Base-by-base conservation (phyloP, 257 asterid species). In the Craterostigma plantagineum region DNA sequence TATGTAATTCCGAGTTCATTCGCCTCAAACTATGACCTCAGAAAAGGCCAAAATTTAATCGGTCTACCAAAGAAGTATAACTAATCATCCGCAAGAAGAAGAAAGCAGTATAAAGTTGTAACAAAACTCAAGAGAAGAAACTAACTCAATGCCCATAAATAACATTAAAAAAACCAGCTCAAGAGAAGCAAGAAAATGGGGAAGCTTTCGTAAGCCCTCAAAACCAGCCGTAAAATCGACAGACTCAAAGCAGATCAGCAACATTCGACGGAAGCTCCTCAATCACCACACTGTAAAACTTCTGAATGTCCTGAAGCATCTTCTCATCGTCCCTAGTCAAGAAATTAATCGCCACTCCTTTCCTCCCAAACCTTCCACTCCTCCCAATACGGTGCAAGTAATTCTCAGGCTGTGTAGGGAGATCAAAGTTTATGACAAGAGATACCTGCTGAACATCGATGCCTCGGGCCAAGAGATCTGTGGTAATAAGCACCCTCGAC, bases 371-470 rank as follows among this genome's bases (percentile, higher is more conserved):
- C 45, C 82, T 36, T 9, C 87, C 87, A 42, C 87, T 76, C 50
- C 87, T 53, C 55, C 81, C 78, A 9, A 76, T 76, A 4, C 81
- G 72, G 33, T 72, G 86, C 35, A 76, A 76, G 40, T 76, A 72
- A 33, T 72, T 76, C 49, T 76, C 87, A 0, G 87, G 87, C 43
- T 76, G 87, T 1, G 82, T 69, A 0, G 82, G 82, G 33, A 72
- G 66, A 51, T 76, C 81, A 7, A 66, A 76, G 37, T 76, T 76
- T 45, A 76, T 72, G 33, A 76, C 87, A 11, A 72, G 76, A 3
- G 87, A 76, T 5, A 76, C 87, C 43, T 72, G 81, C 39, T 76
- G 87, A 11, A 72, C 78, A 41, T 76, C 81, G 4, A 72, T 76
- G 11, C 86, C 86, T 30, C 86, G 78, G 12, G 87, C 87, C 62